Percentiles rank a stretch among this genome's conserved stretches.
These are phyloP conservation scores for Oryza glumipatula DNA, from an alignment of 176 grass and related monocot genomes.

Conservation along the genomic window DNA sequence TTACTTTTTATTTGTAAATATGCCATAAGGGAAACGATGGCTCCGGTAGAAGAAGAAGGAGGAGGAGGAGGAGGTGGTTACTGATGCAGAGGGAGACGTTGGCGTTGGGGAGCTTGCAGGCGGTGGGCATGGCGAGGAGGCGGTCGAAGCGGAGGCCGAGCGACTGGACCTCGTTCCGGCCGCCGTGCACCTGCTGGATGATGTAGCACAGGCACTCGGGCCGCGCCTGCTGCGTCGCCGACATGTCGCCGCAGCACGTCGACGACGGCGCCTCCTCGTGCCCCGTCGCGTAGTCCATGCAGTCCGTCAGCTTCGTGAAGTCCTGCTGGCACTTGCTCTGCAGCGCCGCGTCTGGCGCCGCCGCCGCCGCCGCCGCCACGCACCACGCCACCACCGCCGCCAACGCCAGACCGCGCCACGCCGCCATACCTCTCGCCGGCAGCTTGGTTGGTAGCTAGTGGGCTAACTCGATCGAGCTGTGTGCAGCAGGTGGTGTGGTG, in stretches of 20 bases:
- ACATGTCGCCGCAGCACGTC: constrained; percentile 58
- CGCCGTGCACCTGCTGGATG: constrained; percentile 74
- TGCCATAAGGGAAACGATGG: too few relatives aligned
- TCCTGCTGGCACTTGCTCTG: constrained; percentile 58
- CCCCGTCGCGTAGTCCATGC: constrained; percentile 75
- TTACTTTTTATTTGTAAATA: too few relatives aligned
- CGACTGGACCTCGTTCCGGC: constrained; percentile 50
- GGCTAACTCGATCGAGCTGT: background rate
- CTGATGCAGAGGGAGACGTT: constrained; percentile 75
- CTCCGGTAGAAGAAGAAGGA: too few relatives aligned
- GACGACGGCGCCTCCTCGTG: constrained; percentile 53
- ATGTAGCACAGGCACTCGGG: constrained; percentile 79
- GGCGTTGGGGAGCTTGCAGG: constrained; percentile 64
- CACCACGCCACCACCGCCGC: background rate
- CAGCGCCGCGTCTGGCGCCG: constrained; percentile 46
- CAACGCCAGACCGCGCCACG: background rate
- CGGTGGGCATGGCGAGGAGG: constrained; percentile 55
- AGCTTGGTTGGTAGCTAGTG: too few relatives aligned
- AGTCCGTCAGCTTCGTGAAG: constrained; percentile 61
- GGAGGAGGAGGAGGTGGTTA: background rate
- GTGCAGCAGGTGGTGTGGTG: background rate
- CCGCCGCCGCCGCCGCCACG: background rate
- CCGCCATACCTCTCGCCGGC: background rate
- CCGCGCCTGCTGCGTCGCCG: constrained; percentile 38
- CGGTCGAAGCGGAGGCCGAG: constrained; percentile 63